Conservation (phyloP, 1,139 yeast genomes). For the Debaryomyces coudertii region DNA sequence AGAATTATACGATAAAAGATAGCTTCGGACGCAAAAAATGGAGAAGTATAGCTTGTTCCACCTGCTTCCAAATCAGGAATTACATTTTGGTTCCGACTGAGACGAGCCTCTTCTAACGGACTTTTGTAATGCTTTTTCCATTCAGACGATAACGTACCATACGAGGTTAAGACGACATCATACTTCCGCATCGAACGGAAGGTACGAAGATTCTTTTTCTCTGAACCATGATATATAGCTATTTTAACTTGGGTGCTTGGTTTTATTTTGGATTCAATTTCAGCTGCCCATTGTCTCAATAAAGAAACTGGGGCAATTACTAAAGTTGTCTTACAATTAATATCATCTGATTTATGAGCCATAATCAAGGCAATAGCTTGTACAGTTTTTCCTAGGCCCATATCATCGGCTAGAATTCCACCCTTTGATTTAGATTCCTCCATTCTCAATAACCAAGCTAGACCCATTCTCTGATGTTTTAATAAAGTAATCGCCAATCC, state of each 20-base stretch:
- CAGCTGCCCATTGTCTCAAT: constrained; percentile 82
- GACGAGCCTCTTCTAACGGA: constrained; percentile 33
- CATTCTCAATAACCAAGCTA: constrained; percentile 76
- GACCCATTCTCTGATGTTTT: constrained; percentile 85
- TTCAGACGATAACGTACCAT: constrained; percentile 70
- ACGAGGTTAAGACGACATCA: constrained; percentile 82
- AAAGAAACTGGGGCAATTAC: constrained; percentile 86
- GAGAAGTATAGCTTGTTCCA: constrained; percentile 58
- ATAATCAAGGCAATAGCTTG: constrained; percentile 76
- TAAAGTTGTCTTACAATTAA: constrained; percentile 57
- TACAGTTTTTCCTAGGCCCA: constrained; percentile 93
- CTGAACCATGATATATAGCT: constrained; percentile 64
- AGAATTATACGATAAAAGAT: constrained; percentile 69
- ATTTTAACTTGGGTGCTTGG: constrained; percentile 48
- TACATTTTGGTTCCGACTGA: constrained; percentile 27
- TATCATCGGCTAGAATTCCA: constrained; percentile 88
- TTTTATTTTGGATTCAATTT: constrained; percentile 64
- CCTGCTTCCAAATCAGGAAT: constrained; percentile 46
- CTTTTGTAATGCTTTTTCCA: constrained; percentile 61
- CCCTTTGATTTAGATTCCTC: constrained; percentile 66
- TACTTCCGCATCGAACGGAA: constrained; percentile 53
- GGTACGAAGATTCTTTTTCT: constrained; percentile 38
- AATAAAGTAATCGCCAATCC: constrained; percentile 66
- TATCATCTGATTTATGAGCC: constrained; percentile 48
- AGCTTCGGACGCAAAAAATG: constrained; percentile 63